Evolutionary conservation across 2,329 filamentous ascomycete genomes (phyloP).

Genomic region (Claviceps maximensis): DNA sequence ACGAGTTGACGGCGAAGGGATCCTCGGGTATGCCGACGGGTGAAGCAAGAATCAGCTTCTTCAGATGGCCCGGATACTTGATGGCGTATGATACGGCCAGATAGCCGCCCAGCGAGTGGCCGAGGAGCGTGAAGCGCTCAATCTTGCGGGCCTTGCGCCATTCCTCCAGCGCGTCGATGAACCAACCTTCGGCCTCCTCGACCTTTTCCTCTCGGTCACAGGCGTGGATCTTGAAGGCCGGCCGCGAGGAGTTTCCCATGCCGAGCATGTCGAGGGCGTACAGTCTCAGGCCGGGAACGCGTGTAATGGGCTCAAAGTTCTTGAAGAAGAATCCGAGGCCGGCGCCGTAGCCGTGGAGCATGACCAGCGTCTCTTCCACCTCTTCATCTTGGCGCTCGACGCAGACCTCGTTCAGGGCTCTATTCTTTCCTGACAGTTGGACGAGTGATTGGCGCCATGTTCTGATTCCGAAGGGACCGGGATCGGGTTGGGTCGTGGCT

Average conservation of each 20-base stretch:
- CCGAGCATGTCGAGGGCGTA: constrained; percentile 92
- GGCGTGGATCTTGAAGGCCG: constrained; percentile 70
- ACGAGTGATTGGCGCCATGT: constrained; percentile 82
- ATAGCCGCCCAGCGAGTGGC: constrained; percentile 89
- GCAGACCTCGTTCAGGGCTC: constrained; percentile 84
- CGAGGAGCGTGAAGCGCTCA: constrained; percentile 83
- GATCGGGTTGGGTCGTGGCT: constrained; percentile 26
- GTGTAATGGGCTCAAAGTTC: constrained; percentile 82
- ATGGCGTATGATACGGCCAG: constrained; percentile 89
- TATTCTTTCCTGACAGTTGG: constrained; percentile 68
- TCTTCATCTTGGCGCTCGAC: constrained; percentile 72
- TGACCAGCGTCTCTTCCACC: constrained; percentile 76
- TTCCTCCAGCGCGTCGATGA: constrained; percentile 89
- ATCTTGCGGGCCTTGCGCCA: constrained; percentile 84
- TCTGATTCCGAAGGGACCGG: constrained; percentile 73
- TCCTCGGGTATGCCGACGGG: constrained; percentile 93
- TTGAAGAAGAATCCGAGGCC: constrained; percentile 97
- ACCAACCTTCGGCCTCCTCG: constrained; percentile 84
- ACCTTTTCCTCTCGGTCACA: constrained; percentile 73
- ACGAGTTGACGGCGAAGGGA: constrained; percentile 71
- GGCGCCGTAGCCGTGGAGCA: constrained; percentile 93
- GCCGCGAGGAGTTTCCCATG: constrained; percentile 80
- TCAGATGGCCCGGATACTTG: constrained; percentile 87
- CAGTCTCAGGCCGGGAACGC: constrained; percentile 69
- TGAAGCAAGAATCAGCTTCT: constrained; percentile 91